Evolutionary conservation across 495 filamentous ascomycete species (phyloP).

Genomic region (Penicillium odoratum): DNA sequence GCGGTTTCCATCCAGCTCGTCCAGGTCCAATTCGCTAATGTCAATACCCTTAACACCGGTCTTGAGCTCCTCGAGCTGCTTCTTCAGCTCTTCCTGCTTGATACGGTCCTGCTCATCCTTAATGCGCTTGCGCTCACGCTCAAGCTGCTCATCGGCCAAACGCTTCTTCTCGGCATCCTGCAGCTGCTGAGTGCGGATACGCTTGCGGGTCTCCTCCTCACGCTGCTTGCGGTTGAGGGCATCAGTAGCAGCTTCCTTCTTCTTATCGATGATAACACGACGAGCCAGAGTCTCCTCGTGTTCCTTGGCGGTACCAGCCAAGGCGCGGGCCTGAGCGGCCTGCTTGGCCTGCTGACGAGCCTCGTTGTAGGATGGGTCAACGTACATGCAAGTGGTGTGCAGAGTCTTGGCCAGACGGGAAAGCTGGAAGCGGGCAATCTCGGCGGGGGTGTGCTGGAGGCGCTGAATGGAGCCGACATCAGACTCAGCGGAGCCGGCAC

Average conservation of each 20-base stretch:
- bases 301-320: constrained; percentile 85
- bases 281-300: constrained; percentile 85
- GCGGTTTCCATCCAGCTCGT: constrained; percentile 83
- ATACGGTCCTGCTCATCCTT: constrained; percentile 89
- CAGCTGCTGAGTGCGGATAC: constrained; percentile 77
- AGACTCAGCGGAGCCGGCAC: constrained; percentile 83
- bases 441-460: constrained; percentile 94
- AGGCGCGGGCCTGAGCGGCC: constrained; percentile 74
- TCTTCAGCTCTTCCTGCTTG: constrained; percentile 89
- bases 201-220: constrained; percentile 85
- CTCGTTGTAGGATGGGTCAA: constrained; percentile 85
- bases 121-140: constrained; percentile 85
- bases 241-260: constrained; percentile 89
- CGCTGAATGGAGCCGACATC: constrained; percentile 87
- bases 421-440: constrained; percentile 95
- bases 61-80: constrained; percentile 93
- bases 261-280: constrained; percentile 89
- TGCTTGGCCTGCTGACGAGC: constrained; percentile 75
- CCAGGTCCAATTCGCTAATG: constrained; percentile 70
- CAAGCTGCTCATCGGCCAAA: constrained; percentile 83
- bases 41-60: constrained; percentile 81
- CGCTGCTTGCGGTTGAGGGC: constrained; percentile 83
- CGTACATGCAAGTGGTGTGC: constrained; percentile 90
- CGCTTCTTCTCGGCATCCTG: constrained; percentile 86
- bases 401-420: constrained; percentile 87